Evolutionary conservation across 108 stramenopile genomes (phyloP).

Genomic region (Schizochytrium sp.): DNA sequence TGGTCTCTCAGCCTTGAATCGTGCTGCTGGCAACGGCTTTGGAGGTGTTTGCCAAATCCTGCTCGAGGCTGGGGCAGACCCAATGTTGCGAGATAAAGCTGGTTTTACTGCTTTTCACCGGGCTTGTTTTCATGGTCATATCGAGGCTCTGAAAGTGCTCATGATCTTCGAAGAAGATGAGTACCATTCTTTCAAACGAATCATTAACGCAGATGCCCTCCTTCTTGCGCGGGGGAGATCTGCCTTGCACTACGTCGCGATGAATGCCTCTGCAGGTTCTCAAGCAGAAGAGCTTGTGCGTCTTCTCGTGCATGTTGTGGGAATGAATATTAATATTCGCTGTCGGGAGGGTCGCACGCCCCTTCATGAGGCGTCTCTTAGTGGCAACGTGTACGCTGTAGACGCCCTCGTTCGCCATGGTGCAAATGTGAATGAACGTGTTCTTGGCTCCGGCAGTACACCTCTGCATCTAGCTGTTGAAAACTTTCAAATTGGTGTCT

Average conservation of each 20-base stretch:
- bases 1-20: conserved; percentile 44
- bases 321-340: not conserved
- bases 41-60: not conserved
- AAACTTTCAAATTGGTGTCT: conserved; percentile 12
- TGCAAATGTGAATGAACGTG: not conserved
- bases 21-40: conserved; percentile 1
- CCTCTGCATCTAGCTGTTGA: conserved; percentile 36
- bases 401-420: conserved; percentile 1
- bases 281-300: not conserved
- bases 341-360: conserved; percentile 44
- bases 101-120: conserved; percentile 27
- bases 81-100: not conserved
- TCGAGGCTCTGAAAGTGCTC: conserved; percentile 27
- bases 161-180: not conserved
- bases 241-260: not conserved
- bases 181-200: not conserved
- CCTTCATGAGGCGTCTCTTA: conserved; percentile 16
- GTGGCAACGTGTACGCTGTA: conserved; percentile 21
- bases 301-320: not conserved
- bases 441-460: not conserved
- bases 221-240: not conserved
- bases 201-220: not conserved
- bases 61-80: conserved; percentile 6
- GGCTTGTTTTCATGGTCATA: conserved; percentile 27
- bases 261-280: not conserved